Percentiles rank a stretch among this genome's conserved stretches.
Evolutionary conservation across 345 rosid genomes (phyloP).

Genomic region (Lepidium sativum): DNA sequence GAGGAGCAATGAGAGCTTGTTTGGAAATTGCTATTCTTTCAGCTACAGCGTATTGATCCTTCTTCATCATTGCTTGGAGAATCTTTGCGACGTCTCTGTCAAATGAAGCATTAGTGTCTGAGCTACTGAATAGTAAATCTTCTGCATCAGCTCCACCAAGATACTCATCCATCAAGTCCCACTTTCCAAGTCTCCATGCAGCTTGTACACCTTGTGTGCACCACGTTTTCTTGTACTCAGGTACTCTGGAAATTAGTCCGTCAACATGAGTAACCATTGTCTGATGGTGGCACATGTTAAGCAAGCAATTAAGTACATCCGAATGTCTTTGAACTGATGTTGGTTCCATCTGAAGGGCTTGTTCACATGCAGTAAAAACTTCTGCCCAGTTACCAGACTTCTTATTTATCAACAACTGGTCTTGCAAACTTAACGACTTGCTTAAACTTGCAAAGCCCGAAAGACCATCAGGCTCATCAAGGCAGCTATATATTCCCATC

Average conservation of each 20-base stretch:
- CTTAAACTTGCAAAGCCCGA: slow-evolving; percentile 89
- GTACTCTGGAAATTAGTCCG: slow-evolving; percentile 84
- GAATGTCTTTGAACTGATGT: slow-evolving; percentile 85
- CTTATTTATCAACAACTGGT: slow-evolving; percentile 74
- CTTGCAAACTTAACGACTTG: slow-evolving; percentile 73
- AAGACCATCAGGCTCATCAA: slow-evolving; percentile 93
- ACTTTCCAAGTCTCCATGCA: slow-evolving; percentile 96
- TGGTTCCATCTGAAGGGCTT: slow-evolving; percentile 95
- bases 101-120: slow-evolving; percentile 93
- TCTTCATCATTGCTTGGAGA: slow-evolving; percentile 88
- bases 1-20: slow-evolving; percentile 93
- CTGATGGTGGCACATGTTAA: slow-evolving; percentile 97
- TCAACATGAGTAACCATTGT: slow-evolving; percentile 96
- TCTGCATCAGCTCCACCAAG: slow-evolving; percentile 77
- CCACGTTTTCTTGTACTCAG: slow-evolving; percentile 91
- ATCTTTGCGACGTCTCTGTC: slow-evolving; percentile 96
- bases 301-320: slow-evolving; percentile 84
- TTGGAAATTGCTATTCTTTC: slow-evolving; percentile 79
- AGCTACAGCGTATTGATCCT: slow-evolving; percentile 66
- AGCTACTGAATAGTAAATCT: slow-evolving; percentile 75
- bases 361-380: slow-evolving; percentile 90
- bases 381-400: slow-evolving; percentile 96
- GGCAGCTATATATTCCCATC: slow-evolving; percentile 88
- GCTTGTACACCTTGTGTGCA: slow-evolving; percentile 99
- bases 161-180: slow-evolving; percentile 98